Base-by-base conservation (phyloP, 495 filamentous ascomycete genomes). In the Lineolata rhizophorae region DNA sequence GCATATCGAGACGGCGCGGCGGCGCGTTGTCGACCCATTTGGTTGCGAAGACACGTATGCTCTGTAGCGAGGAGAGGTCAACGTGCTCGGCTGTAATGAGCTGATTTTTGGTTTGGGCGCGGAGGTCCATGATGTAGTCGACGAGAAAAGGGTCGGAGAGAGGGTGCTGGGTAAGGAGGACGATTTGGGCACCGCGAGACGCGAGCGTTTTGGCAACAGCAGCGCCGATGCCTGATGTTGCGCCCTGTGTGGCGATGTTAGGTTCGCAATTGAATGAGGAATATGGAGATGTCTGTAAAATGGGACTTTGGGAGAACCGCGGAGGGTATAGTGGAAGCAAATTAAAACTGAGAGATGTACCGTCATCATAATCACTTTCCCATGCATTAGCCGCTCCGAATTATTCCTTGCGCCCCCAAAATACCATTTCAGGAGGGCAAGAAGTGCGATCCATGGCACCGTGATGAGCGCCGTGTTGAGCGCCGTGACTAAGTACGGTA, bases 21-120 rank as follows among this genome's bases (percentile, higher is more conserved):
- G 90, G 84, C 18, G 72, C 66, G 49, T 95, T 99, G 52, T 99
- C 84, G 42, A 95, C 76, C 82, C 90, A 99, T 56, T 83, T 83
- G 2, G 87, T 99, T n/a, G 87, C 87, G 47, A 99, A 99, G 36
- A 71, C 60, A 16, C 87, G 78, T 35, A 99, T 71, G 37, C 75
- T 84, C 45, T 93, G 67, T 12, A 95, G 58, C 9, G 76, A 84
- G 17, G 73, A 54, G 25, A 99, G 70, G 40, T 99, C 84, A 20
- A 87, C 80, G 49, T 90, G 76, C 50, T 99, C 87, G 34, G 90
- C 83, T 44, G 84, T 94, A 43, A 99, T 80, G 35, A 95, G 58
- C 13, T 83, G 61, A 58, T 95, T 99, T 8, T 65, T 63, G n/a
- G 80, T 81, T 16, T 62, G 56, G 11, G 59, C 58, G 28, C 87